These are phyloP conservation scores for Anthracocystis setariae DNA, from an alignment of 1,284 basidiomycete genomes.

Conservation along the genomic window DNA sequence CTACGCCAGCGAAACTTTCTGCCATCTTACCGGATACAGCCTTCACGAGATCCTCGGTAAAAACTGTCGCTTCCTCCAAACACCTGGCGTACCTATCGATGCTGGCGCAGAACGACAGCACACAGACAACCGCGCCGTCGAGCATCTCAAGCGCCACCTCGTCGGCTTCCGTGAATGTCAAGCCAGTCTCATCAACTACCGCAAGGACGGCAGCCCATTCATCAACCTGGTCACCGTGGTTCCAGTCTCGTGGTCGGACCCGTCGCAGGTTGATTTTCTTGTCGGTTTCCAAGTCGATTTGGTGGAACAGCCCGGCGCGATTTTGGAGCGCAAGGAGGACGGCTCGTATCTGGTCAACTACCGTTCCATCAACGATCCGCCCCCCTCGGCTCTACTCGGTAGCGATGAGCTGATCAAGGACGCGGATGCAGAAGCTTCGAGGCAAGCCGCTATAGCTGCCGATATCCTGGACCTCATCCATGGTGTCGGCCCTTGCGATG, in stretches of 20 bases:
- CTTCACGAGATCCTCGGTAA: conserved; percentile 70
- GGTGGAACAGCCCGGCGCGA: conserved; percentile 83
- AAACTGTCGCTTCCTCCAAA: conserved; percentile 73
- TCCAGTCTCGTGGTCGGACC: conserved; percentile 72
- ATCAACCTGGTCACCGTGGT: conserved; percentile 69
- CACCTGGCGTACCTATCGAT: conserved; percentile 76
- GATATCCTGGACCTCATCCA: conserved; percentile 49
- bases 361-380: conserved; percentile 49
- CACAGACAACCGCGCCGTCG: conserved; percentile 78
- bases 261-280: conserved; percentile 79
- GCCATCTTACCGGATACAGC: conserved; percentile 82
- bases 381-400: conserved; percentile 30
- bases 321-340: conserved; percentile 71
- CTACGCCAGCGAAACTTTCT: conserved; percentile 85
- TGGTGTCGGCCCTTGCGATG: conserved; percentile 46
- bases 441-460: conserved; percentile 47
- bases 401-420: conserved; percentile 40
- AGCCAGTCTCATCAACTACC: conserved; percentile 85
- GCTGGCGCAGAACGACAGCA: conserved; percentile 77
- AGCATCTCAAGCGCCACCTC: conserved; percentile 65
- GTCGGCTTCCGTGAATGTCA: conserved; percentile 73
- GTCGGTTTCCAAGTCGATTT: conserved; percentile 87
- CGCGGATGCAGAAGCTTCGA: conserved; percentile 41
- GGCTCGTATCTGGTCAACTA: conserved; percentile 64
- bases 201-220: conserved; percentile 84